phyloP scores from a whole-genome alignment of 148 eudicot species.

The Talinum fruticosum region DNA sequence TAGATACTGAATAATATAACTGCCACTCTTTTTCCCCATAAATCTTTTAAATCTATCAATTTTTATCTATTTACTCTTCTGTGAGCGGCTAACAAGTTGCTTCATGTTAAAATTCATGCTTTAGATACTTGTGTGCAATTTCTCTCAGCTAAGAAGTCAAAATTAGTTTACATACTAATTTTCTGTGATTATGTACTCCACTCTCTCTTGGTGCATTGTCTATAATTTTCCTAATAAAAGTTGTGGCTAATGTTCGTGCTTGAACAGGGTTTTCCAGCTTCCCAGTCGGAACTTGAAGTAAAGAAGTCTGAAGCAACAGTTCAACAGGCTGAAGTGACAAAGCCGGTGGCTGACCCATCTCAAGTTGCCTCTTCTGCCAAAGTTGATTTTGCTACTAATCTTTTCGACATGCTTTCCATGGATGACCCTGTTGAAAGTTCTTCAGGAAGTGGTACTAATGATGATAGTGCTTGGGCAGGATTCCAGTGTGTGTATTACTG shows the following conservation, averaged over 20 bases:
- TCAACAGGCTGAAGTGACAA: conserved; percentile 45
- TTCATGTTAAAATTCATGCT: conserved; percentile 19
- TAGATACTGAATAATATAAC: background rate
- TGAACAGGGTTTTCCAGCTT: conserved; percentile 49
- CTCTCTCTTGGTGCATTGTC: background rate
- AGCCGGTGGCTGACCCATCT: conserved; percentile 40
- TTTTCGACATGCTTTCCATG: conserved; percentile 89
- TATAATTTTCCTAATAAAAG: background rate
- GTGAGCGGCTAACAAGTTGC: too few relatives aligned
- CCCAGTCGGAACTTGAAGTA: conserved; percentile 43
- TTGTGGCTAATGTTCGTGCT: conserved; percentile 12
- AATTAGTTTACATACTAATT: background rate
- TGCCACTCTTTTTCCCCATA: too few relatives aligned
- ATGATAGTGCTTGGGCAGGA: conserved; percentile 87
- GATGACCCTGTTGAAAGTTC: conserved; percentile 62
- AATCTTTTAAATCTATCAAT: background rate
- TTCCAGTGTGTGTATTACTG: conserved; percentile 70
- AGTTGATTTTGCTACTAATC: conserved; percentile 87
- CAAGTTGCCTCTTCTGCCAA: conserved; percentile 56
- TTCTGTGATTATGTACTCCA: background rate
- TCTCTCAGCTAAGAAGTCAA: background rate
- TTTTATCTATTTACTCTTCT: background rate
- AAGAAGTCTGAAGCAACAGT: conserved; percentile 50
- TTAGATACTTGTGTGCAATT: background rate
- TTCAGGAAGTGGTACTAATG: conserved; percentile 55